A percentile compares a stretch with the other conserved stretches of the same genome.
Evolutionary conservation across 1,284 basidiomycete species (phyloP).

Genomic region (Anthracocystis panici-leucophaei): DNA sequence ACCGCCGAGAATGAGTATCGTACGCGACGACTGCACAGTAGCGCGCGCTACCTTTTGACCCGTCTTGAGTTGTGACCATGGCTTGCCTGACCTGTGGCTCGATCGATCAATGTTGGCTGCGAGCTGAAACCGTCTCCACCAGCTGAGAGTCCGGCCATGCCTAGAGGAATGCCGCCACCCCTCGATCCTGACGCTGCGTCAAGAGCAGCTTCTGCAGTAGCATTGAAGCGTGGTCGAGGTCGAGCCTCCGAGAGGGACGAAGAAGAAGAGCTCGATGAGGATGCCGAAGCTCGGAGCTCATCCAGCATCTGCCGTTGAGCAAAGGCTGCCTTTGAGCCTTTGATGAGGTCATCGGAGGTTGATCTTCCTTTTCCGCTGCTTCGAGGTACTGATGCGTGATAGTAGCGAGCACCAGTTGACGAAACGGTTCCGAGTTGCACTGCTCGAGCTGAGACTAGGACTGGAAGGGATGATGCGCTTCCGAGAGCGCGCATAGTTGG

Average conservation of each 20-base stretch:
- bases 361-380: conserved; percentile 12
- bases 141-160: conserved; percentile 34
- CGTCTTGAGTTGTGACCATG: conserved; percentile 83
- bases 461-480: background rate
- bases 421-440: background rate
- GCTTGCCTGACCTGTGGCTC: conserved; percentile 64
- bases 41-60: conserved; percentile 87
- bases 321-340: conserved; percentile 41
- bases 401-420: background rate
- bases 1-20: conserved; percentile 83
- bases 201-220: conserved; percentile 48
- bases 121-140: conserved; percentile 21
- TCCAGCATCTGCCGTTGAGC: conserved; percentile 46
- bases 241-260: conserved; percentile 34
- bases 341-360: conserved; percentile 16
- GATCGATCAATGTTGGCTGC: conserved; percentile 34
- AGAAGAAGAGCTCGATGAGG: conserved; percentile 26
- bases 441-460: conserved; percentile 13
- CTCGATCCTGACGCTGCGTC: conserved; percentile 33
- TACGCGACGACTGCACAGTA: conserved; percentile 78
- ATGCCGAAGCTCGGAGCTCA: conserved; percentile 32
- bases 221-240: conserved; percentile 38
- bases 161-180: conserved; percentile 38
- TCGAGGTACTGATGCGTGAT: conserved; percentile 7
- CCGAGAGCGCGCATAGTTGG: conserved; percentile 19